Conservation (phyloP, 768 basidiomycete genomes). For the Scleroderma citrinum region DNA sequence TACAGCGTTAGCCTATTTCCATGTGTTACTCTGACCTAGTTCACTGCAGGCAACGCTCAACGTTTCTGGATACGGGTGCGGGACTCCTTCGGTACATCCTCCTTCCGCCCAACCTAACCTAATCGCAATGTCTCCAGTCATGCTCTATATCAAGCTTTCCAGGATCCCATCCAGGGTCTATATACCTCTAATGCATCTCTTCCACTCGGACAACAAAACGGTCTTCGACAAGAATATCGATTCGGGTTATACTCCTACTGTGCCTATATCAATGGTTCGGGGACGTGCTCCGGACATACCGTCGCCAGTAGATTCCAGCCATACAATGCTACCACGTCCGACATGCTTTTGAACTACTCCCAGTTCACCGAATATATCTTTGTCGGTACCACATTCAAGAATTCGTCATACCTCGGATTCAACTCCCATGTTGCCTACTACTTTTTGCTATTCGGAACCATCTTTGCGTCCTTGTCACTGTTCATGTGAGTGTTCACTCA, state of each 20-base stretch:
- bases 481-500: conserved; percentile 47
- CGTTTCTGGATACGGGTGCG: conserved; percentile 63
- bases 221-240: conserved; percentile 65
- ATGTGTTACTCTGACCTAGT: background rate
- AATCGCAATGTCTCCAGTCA: conserved; percentile 30
- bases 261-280: conserved; percentile 58
- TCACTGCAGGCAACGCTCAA: conserved; percentile 56
- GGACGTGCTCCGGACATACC: conserved; percentile 59
- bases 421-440: conserved; percentile 69
- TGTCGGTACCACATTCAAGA: conserved; percentile 44
- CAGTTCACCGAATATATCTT: conserved; percentile 50
- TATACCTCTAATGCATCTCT: conserved; percentile 63
- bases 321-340: conserved; percentile 55
- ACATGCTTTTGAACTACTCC: conserved; percentile 64
- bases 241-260: conserved; percentile 84
- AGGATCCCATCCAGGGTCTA: conserved; percentile 55
- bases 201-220: conserved; percentile 49
- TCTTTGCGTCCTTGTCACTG: conserved; percentile 59
- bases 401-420: conserved; percentile 56
- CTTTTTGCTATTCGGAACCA: conserved; percentile 66
- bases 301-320: conserved; percentile 58
- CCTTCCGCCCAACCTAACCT: background rate
- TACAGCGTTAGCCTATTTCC: conserved; percentile 26
- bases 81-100: conserved; percentile 10
- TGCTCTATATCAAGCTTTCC: conserved; percentile 43